Conservation (phyloP, 108 stramenopile species). For the Nannochloropsis gaditana region DNA sequence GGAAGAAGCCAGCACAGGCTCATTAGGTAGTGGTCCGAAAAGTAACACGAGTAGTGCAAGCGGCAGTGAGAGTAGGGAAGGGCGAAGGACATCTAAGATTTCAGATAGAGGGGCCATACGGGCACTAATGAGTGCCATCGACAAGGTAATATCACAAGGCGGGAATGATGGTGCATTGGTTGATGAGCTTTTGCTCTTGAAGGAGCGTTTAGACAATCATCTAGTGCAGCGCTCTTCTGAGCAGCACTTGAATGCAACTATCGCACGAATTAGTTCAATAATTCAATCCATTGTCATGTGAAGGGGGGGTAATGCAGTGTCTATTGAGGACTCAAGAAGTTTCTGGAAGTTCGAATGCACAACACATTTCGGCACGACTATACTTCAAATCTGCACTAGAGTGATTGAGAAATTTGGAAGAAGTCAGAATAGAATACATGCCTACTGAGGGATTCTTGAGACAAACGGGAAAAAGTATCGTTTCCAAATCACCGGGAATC, state of each 20-base stretch:
- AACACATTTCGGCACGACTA: too few species aligned
- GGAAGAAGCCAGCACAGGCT: constrained; percentile 17
- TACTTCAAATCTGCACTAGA: too few species aligned
- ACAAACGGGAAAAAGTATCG: too few species aligned
- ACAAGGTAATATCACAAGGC: neutral
- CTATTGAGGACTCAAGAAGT: too few species aligned
- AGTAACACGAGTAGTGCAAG: neutral
- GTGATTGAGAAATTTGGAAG: too few species aligned
- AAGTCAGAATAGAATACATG: too few species aligned
- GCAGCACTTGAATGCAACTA: neutral
- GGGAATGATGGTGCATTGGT: neutral
- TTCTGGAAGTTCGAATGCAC: too few species aligned
- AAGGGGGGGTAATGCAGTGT: neutral
- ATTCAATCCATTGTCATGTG: neutral
- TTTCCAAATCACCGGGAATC: too few species aligned
- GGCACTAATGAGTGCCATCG: neutral
- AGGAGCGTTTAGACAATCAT: neutral
- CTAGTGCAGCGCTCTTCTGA: neutral
- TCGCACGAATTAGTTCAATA: neutral
- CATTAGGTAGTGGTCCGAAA: neutral
- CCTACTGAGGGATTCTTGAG: too few species aligned
- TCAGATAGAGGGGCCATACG: neutral
- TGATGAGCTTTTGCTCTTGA: neutral
- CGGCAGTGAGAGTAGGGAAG: neutral
- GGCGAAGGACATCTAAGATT: neutral